Base-by-base conservation (phyloP, 345 rosid species). In the Litchi chinensis region DNA sequence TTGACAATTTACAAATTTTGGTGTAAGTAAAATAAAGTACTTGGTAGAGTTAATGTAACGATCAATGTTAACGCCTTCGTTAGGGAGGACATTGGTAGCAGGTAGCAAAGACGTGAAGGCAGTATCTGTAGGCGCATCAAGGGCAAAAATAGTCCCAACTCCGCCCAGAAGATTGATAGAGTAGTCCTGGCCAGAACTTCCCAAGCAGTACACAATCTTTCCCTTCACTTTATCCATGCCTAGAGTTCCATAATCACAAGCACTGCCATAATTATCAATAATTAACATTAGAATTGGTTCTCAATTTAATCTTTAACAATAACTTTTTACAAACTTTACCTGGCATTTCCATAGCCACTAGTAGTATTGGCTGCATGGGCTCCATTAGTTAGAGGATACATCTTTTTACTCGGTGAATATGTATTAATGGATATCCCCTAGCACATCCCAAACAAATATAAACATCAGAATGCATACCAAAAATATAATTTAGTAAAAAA, bases 361-460 rank as follows among this genome's bases (percentile, higher is more conserved):
- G 86, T 68, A 8, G 77, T 1, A 76, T 88, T 90, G 41, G 85
- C 75, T 5, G 99, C 95, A 16, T 26, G 92, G 32, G 81, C 76
- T 67, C 99, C 99, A 44, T 80, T 86, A 2, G 83, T 93, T 10
- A 95, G 77, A 71, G 97, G 94, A 79, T 89, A 90, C 86, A 88
- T 85, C 63, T 28, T 72, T 79, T 85, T 90, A 39, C 40, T 80
- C 26, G 90, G 88, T 24, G 86, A 59, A 80, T 89, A 95, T 50
- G 88, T 90, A 64, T 91, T 95, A 65, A 92, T 76, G 43, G 97
- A 89, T 8, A 87, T 43, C 32, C 99, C 99, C 97, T 93, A 32
- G 10, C 10, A 68, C 64, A 73, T 21, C 44, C 70, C 2, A 50
- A n/a, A 28, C 5, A n/a, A 8, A 26, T 60, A 13, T 7, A 22